phyloP scores from a whole-genome alignment of 257 asterid genomes.

The Echites panduratus region DNA sequence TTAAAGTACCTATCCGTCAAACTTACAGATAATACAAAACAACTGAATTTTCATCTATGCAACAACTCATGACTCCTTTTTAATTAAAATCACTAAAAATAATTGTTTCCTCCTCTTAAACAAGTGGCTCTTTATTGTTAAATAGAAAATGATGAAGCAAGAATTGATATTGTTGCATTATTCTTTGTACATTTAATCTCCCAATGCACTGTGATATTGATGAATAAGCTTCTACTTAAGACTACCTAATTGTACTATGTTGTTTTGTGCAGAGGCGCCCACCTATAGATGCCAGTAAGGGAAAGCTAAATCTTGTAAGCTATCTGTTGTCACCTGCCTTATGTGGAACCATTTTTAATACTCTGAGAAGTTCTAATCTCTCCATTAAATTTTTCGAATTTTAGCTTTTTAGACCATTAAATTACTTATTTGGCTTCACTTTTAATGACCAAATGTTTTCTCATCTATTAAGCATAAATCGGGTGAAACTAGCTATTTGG shows the following conservation, averaged over 20 bases:
- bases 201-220: not conserved
- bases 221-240: not conserved
- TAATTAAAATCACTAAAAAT: not conserved
- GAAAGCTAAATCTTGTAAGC: conserved; percentile 73
- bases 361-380: not conserved
- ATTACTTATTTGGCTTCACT: not conserved
- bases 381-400: too few relatives aligned
- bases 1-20: not conserved
- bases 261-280: conserved; percentile 71
- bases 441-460: not conserved
- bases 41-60: not conserved
- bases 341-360: not conserved
- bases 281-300: conserved; percentile 47
- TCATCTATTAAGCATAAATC: not conserved
- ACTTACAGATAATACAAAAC: not conserved
- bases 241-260: conserved; percentile 6
- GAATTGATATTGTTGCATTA: not conserved
- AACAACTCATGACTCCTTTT: not conserved
- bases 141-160: not conserved
- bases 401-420: not conserved
- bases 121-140: not conserved
- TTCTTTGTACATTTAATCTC: not conserved
- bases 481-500: not conserved
- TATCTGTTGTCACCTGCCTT: conserved; percentile 13
- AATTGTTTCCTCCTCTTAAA: not conserved